A percentile compares a stretch with the other conserved stretches of the same genome.
Evolutionary conservation across 2,329 filamentous ascomycete genomes (phyloP).

Genomic region (Penicillium hordei): DNA sequence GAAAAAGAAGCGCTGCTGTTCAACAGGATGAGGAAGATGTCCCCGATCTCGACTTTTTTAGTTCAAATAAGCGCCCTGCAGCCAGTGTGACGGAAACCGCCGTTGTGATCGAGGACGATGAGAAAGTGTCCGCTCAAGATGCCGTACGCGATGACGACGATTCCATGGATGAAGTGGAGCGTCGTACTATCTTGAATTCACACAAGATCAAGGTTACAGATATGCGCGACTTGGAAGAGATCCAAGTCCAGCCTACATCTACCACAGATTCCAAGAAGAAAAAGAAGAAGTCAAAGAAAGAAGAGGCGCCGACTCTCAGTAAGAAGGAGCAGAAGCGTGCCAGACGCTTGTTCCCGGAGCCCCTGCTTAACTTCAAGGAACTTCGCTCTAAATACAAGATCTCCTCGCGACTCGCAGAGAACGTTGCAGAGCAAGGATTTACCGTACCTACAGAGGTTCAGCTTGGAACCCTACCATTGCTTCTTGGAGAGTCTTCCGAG

Average conservation of each 20-base stretch:
- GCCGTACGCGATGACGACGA: conserved; percentile 29
- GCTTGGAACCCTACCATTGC: conserved; percentile 76
- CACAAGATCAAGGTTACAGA: conserved; percentile 84
- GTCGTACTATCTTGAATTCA: conserved; percentile 70
- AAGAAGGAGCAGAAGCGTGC: conserved; percentile 53
- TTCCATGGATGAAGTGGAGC: conserved; percentile 65
- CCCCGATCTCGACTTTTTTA: conserved; percentile 41
- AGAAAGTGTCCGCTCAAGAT: conserved; percentile 19
- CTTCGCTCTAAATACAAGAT: conserved; percentile 71
- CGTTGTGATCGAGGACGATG: conserved; percentile 19
- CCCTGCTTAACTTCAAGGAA: conserved; percentile 73
- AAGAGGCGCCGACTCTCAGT: conserved; percentile 38
- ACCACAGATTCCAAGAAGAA: conserved; percentile 49
- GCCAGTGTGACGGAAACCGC: conserved; percentile 15
- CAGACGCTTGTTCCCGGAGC: conserved; percentile 70
- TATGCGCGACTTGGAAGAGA: conserved; percentile 55
- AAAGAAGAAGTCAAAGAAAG: conserved; percentile 58
- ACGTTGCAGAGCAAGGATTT: conserved; percentile 82
- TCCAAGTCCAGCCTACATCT: conserved; percentile 25
- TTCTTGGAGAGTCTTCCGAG: conserved; percentile 56
- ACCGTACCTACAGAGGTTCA: conserved; percentile 90
- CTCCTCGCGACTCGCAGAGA: conserved; percentile 70
- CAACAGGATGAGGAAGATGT: conserved; percentile 27
- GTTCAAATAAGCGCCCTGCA: conserved; percentile 30
- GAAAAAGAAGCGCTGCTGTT: conserved; percentile 35